These are phyloP conservation scores for Leccinum boreale DNA, from an alignment of 768 basidiomycete species.

Conservation along the genomic window DNA sequence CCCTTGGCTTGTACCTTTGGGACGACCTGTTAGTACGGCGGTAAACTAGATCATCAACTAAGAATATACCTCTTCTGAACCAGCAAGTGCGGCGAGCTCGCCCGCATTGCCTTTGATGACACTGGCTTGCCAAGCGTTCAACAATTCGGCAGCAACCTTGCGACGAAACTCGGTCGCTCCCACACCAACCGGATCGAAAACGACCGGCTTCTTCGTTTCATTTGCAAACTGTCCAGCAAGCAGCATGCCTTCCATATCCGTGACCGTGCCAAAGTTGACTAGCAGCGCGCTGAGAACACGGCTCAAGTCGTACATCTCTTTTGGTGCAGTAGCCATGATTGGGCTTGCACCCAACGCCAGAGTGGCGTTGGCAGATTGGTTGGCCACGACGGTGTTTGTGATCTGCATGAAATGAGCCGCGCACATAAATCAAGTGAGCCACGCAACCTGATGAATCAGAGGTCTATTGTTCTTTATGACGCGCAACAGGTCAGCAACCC, in stretches of 20 bases:
- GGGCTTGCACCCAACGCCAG: conserved; percentile 86
- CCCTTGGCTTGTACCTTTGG: conserved; percentile 69
- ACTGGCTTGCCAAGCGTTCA: conserved; percentile 77
- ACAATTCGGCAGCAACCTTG: conserved; percentile 52
- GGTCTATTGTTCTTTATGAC: conserved; percentile 55
- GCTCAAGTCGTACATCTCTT: conserved; percentile 80
- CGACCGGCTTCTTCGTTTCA: conserved; percentile 62
- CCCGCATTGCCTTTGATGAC: conserved; percentile 95
- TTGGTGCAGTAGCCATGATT: conserved; percentile 86
- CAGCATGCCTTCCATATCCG: conserved; percentile 69
- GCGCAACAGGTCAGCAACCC: conserved; percentile 48
- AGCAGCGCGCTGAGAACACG: conserved; percentile 65
- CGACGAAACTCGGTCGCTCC: conserved; percentile 78
- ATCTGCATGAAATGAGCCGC: conserved; percentile 47
- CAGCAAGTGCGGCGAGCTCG: conserved; percentile 76
- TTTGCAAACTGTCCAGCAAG: conserved; percentile 73
- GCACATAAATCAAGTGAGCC: background rate
- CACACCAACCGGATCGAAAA: conserved; percentile 91
- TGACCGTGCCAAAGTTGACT: conserved; percentile 85
- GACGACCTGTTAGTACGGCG: background rate
- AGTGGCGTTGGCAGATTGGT: conserved; percentile 87
- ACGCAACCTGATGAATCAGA: conserved; percentile 74
- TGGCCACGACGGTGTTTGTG: conserved; percentile 85
- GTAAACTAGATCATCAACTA: background rate
- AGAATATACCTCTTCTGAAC: conserved; percentile 64